These are phyloP conservation scores for Hordeum vulgare DNA, from an alignment of 176 grass and related monocot species.

Conservation along the genomic window DNA sequence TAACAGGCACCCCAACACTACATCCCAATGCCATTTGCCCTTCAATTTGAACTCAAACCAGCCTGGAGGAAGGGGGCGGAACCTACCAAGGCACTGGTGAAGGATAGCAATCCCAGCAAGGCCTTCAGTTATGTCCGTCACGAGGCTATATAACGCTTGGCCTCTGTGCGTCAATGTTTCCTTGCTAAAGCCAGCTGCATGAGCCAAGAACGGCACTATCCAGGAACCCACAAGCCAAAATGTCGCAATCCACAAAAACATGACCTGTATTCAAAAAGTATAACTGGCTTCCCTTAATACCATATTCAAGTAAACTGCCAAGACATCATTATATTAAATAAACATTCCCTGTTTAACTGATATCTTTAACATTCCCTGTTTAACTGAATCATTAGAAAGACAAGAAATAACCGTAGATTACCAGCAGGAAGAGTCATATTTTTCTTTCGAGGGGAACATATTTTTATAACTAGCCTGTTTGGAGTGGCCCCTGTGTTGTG, in stretches of 20 bases:
- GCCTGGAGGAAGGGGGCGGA: constrained; percentile 72
- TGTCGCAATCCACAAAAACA: constrained; percentile 90
- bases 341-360: neutral
- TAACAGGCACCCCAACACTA: constrained; percentile 59
- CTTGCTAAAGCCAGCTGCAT: constrained; percentile 85
- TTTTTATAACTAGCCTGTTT: too few species aligned
- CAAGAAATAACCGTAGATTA: too few species aligned
- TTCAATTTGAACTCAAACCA: constrained; percentile 87
- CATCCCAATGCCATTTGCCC: constrained; percentile 76
- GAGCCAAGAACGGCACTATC: constrained; percentile 95
- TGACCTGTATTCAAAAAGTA: constrained; percentile 55
- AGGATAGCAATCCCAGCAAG: constrained; percentile 91
- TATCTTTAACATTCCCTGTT: too few species aligned
- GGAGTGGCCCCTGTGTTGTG: neutral
- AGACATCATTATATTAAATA: neutral
- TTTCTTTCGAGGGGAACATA: too few species aligned
- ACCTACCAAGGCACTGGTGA: constrained; percentile 81
- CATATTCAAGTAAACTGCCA: constrained; percentile 14
- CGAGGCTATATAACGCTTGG: constrained; percentile 86
- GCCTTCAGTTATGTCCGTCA: constrained; percentile 83
- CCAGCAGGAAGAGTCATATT: too few species aligned
- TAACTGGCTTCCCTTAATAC: constrained; percentile 9
- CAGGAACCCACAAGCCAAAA: constrained; percentile 99
- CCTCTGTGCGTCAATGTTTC: constrained; percentile 85
- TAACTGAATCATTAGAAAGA: too few species aligned